Evolutionary conservation across 805 yeast genomes (phyloP).

Genomic region (Nakazawaea laoshanensis): DNA sequence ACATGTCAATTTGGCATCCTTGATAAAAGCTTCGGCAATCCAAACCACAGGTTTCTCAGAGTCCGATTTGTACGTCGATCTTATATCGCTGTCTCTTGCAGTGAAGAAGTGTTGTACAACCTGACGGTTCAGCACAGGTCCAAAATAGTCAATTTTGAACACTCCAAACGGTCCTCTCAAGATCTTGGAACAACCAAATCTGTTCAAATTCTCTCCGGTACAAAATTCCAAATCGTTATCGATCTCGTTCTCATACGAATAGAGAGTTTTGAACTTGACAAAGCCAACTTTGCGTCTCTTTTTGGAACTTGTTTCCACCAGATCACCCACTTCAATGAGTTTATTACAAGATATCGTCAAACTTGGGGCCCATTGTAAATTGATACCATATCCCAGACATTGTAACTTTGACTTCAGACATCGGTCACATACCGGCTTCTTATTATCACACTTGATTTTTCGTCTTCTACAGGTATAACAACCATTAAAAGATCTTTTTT

Average conservation of each 20-base stretch:
- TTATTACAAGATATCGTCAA: slow-evolving; percentile 22
- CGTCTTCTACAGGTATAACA: slow-evolving; percentile 49
- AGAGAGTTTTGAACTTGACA: slow-evolving; percentile 29
- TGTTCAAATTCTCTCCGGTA: slow-evolving; percentile 11
- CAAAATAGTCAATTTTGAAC: slow-evolving; percentile 4
- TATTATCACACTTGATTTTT: slow-evolving; percentile 45
- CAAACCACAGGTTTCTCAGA: slow-evolving; percentile 16
- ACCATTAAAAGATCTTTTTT: slow-evolving; percentile 32
- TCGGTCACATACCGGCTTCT: slow-evolving; percentile 35
- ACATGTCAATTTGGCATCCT: slow-evolving; percentile 21
- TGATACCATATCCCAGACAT: slow-evolving; percentile 44
- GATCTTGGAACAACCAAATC: neutral
- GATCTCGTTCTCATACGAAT: slow-evolving; percentile 29
- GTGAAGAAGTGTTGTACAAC: neutral
- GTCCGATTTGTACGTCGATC: slow-evolving; percentile 7
- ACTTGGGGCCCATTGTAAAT: slow-evolving; percentile 37
- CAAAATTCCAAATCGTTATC: slow-evolving; percentile 26
- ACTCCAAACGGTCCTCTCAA: slow-evolving; percentile 22
- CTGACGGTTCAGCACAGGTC: neutral
- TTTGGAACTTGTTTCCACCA: neutral
- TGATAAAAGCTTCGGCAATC: slow-evolving; percentile 24
- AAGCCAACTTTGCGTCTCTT: slow-evolving; percentile 34
- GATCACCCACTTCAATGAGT: slow-evolving; percentile 9
- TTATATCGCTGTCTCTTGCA: slow-evolving; percentile 2
- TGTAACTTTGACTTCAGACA: slow-evolving; percentile 34